Percentiles rank a stretch among this genome's conserved stretches.
Evolutionary conservation across 768 basidiomycete genomes (phyloP).

Genomic region (Astraeus odoratus): DNA sequence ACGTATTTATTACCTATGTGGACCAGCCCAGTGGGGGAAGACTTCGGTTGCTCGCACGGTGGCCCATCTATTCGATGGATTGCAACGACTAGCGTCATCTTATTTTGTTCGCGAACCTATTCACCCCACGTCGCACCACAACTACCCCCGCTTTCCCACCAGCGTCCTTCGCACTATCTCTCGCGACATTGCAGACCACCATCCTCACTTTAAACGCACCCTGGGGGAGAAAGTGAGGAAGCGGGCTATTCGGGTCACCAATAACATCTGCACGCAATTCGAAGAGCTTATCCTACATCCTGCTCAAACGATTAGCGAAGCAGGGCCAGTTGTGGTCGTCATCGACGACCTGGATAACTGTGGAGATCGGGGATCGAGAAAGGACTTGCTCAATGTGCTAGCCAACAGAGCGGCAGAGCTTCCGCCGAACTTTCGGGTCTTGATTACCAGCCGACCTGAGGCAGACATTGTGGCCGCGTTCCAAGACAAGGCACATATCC

Average conservation of each 20-base stretch:
- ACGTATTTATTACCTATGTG: slow-evolving; percentile 22
- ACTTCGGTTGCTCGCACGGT: slow-evolving; percentile 26
- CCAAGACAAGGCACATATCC: slow-evolving; percentile 1
- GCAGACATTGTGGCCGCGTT: slow-evolving; percentile 10
- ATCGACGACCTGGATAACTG: slow-evolving; percentile 31
- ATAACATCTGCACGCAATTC: slow-evolving; percentile 19
- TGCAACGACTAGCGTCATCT: slow-evolving; percentile 26
- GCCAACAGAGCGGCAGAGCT: slow-evolving; percentile 6
- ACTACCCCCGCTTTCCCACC: slow-evolving; percentile 13
- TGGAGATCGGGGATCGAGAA: slow-evolving; percentile 11
- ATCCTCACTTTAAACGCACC: slow-evolving; percentile 17
- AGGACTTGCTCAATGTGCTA: slow-evolving; percentile 17
- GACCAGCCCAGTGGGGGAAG: slow-evolving; percentile 25
- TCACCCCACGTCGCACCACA: slow-evolving; percentile 7
- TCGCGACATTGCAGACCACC: slow-evolving; percentile 25
- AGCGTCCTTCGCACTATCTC: slow-evolving; percentile 30
- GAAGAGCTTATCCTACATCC: slow-evolving; percentile 23
- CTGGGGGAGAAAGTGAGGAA: slow-evolving; percentile 15
- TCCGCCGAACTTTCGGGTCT: slow-evolving; percentile 19
- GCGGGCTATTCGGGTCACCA: slow-evolving; percentile 16
- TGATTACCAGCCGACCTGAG: slow-evolving; percentile 24
- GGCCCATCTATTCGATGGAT: slow-evolving; percentile 19
- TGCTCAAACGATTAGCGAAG: slow-evolving; percentile 11
- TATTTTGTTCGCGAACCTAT: slow-evolving; percentile 18
- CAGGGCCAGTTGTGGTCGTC: slow-evolving; percentile 28